A percentile compares a stretch with the other conserved stretches of the same genome.
Conservation (phyloP, 495 filamentous ascomycete species). For the Lepidopterella palustris region DNA sequence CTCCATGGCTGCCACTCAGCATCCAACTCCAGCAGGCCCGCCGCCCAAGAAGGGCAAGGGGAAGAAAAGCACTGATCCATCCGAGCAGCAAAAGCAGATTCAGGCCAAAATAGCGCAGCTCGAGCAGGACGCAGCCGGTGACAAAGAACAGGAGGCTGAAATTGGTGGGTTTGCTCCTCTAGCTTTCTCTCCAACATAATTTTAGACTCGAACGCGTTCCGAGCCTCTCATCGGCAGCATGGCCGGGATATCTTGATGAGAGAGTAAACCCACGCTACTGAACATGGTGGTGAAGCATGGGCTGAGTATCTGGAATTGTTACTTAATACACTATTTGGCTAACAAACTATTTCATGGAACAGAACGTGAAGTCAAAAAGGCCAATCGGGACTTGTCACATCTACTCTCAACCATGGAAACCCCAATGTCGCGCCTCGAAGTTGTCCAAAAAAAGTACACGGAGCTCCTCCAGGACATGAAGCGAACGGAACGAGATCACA, state of each 20-base stretch:
- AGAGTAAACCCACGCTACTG: neutral
- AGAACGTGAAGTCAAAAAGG: constrained; percentile 86
- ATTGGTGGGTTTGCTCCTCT: constrained; percentile 66
- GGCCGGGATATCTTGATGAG: too few relatives aligned
- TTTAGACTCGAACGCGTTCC: neutral
- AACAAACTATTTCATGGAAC: constrained; percentile 14
- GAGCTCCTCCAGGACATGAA: constrained; percentile 93
- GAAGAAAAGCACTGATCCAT: constrained; percentile 56
- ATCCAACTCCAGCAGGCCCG: constrained; percentile 36
- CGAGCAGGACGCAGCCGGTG: constrained; percentile 83
- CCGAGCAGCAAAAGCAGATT: constrained; percentile 81
- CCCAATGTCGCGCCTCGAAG: constrained; percentile 68
- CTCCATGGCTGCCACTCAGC: constrained; percentile 30
- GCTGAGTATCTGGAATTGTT: neutral
- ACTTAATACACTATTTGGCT: neutral
- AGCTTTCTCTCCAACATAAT: neutral
- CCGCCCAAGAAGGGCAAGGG: constrained; percentile 49
- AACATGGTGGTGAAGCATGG: neutral
- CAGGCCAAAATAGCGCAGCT: constrained; percentile 92
- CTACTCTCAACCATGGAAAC: constrained; percentile 74
- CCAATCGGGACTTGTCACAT: constrained; percentile 79
- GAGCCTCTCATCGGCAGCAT: neutral
- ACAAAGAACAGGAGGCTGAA: constrained; percentile 92
- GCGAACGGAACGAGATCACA: constrained; percentile 82
- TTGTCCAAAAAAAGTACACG: constrained; percentile 81